Evolutionary conservation across 495 filamentous ascomycete genomes (phyloP), one percentile per base, ranked within the genome.

Genomic region (Daldinia concentrica): DNA sequence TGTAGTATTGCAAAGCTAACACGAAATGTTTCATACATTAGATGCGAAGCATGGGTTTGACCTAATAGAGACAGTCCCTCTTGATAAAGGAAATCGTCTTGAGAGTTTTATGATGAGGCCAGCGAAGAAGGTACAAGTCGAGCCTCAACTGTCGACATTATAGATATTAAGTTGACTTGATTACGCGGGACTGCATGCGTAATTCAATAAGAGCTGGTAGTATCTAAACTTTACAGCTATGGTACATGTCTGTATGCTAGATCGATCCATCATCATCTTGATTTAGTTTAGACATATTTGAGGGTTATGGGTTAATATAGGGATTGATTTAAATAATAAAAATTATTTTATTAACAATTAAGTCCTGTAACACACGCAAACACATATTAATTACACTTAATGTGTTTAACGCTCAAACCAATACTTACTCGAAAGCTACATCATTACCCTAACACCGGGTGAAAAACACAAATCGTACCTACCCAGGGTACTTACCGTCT

Each of bases 31-130:
- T 8, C 29, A 8, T 32, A 32, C 29, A 8, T 32, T 32, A 32
- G 29, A 90, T 78, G 60, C 82, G 55, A 83, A 81, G 66, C 71
- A 82, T 68, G 88, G 89, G 8, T 90, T 86, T 78, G 70, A 80
- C 62, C 68, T 76, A 9, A 63, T 84, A 6, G 83, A 85, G 41
- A 78, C 78, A 24, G 43, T 82, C 7, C 48, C 50, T 4, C 71
- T 82, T 68, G 69, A 72, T 24, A 72, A 79, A 11, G 77, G 73
- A 32, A 72, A 72, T 27, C 76, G 73, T 22, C 14, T 76, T 6
- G 76, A 77, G 32, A 75, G 68, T 54, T 76, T 77, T 29, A 79
- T 80, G 76, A 34, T 77, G 11, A 68, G 79, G 19, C 55, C 52
- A 17, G 65, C 68, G 7, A 69, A 61, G 30, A 55, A 57, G 29